These are phyloP conservation scores for Talaromyces proteolyticus DNA, from an alignment of 495 filamentous ascomycete genomes.

Conservation along the genomic window DNA sequence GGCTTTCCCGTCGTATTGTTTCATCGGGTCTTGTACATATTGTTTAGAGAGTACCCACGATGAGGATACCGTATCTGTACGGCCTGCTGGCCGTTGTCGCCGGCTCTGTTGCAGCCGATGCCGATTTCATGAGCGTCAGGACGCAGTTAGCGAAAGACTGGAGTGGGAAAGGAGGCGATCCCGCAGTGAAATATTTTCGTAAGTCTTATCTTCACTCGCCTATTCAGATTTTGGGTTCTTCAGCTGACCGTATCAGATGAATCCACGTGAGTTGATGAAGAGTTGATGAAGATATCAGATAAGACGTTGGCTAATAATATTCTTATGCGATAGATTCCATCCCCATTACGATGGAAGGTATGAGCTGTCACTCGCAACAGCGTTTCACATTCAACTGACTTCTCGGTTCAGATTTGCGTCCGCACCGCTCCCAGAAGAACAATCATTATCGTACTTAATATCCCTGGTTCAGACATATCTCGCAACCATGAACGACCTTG, in stretches of 20 bases:
- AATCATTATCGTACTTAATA: constrained; percentile 41
- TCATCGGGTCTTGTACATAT: background rate
- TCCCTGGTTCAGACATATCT: constrained; percentile 51
- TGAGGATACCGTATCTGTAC: constrained; percentile 11
- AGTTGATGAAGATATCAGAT: background rate
- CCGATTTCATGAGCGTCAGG: constrained; percentile 38
- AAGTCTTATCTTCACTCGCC: constrained; percentile 18
- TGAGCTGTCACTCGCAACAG: too few species aligned
- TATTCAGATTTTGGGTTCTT: background rate
- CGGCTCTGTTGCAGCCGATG: constrained; percentile 12
- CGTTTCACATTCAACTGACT: too few species aligned
- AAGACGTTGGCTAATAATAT: constrained; percentile 1
- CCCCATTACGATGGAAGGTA: constrained; percentile 59
- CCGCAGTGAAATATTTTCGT: constrained; percentile 56
- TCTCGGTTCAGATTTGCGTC: constrained; percentile 39
- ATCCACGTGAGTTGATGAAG: constrained; percentile 39
- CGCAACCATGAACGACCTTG: constrained; percentile 47
- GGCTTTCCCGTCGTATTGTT: too few species aligned
- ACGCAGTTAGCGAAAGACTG: constrained; percentile 38
- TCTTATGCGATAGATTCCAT: constrained; percentile 40
- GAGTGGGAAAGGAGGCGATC: constrained; percentile 38
- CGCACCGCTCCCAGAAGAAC: constrained; percentile 33
- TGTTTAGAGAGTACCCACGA: background rate
- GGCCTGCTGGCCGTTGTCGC: constrained; percentile 12
- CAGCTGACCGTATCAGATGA: constrained; percentile 36